Evolutionary conservation across 2,329 filamentous ascomycete species (phyloP), one percentile per base, ranked within the genome.

Genomic region (Parasarocladium wereldwijsianum): DNA sequence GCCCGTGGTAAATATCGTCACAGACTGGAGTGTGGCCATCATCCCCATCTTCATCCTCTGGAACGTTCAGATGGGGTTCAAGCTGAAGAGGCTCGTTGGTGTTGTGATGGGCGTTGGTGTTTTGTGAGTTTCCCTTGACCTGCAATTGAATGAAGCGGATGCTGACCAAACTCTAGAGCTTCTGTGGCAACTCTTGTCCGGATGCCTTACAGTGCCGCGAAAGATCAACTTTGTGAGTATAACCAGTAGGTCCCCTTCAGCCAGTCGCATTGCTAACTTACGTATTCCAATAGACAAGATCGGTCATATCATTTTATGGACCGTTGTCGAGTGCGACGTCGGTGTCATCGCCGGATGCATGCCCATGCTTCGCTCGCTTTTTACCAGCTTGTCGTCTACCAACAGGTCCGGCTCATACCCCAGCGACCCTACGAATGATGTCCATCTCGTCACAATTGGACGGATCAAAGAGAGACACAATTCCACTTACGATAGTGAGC

Each of bases 1-100:
- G 8, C 50, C 46, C 0, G 36, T 38, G 2, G 34, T 39, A 11
- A 51, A 52, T 15, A 45, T 52, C 1, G 14, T 47, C 2, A 50
- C 47, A 0, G 49, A 52, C 17, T 29, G 37, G 9, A 24, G 16
- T 6, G 25, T 50, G 3, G 32, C 33, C 0, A 40, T 44, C 2
- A 37, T 51, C 3, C 30, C 43, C 0, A 32, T 50, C 4, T 35
- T 42, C 14, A 24, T 40, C 13, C 33, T 42, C 2, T 29, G 34
- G 8, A 26, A 36, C 4, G 22, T 40, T 3, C 33, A 40, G 24
- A 36, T 42, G 37, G 21, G 23, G 17, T 31, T 19, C 3, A 31
- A 14, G 15, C 24, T 37, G 6, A 37, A 37, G 13, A 10, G 27
- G 3, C 17, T 28, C 13, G 29, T 25, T 2, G 20, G 15, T 6